Evolutionary conservation across 306 rosid species (phyloP).

Genomic region (Gleditsia sinensis): DNA sequence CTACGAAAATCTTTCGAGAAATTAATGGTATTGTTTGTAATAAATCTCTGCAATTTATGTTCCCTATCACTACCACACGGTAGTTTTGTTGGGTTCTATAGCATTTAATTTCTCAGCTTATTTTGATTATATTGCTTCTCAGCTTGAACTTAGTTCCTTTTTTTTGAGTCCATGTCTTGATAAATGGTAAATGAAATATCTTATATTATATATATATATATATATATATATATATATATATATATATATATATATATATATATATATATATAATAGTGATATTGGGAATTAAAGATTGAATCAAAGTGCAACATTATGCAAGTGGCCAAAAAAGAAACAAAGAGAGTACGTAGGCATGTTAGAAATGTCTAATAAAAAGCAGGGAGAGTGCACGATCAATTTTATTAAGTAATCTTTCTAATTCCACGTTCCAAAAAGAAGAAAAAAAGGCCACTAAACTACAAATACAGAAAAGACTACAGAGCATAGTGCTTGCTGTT

Average conservation of each 20-base stretch:
- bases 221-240: no score
- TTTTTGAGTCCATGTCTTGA: no score
- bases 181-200: no score
- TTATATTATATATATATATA: no score
- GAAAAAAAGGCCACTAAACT: conserved; percentile 28
- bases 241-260: no score
- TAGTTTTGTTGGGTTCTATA: conserved; percentile 39
- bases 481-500: conserved; percentile 1
- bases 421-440: conserved; percentile 5
- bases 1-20: no score
- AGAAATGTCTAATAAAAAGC: not conserved
- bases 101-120: conserved; percentile 16
- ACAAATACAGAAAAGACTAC: conserved; percentile 7
- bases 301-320: no score
- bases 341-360: not conserved
- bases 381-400: not conserved
- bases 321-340: conserved; percentile 12
- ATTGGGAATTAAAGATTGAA: not conserved
- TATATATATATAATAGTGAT: no score
- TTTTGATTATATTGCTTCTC: not conserved
- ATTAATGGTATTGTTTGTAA: no score
- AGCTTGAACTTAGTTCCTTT: no score
- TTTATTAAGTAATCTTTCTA: not conserved
- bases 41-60: not conserved
- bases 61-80: conserved; percentile 28